phyloP scores from a whole-genome alignment of 1,284 basidiomycete species.

The Tilletia walkeri region DNA sequence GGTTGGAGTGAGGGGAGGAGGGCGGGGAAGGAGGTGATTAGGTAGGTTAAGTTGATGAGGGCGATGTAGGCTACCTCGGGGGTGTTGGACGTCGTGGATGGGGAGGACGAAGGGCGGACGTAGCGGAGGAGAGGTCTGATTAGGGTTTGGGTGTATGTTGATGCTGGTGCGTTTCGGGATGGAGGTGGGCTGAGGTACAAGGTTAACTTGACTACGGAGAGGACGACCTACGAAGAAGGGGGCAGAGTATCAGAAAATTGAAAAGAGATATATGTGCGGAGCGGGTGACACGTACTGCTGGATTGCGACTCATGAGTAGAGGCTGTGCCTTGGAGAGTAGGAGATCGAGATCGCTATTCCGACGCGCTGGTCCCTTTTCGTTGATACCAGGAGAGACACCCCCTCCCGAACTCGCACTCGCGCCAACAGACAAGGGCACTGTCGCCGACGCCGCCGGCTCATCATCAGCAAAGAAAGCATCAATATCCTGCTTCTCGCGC shows the following conservation, averaged over 20 bases:
- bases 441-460: neutral
- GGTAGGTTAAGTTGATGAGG: constrained; percentile 30
- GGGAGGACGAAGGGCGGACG: neutral
- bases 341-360: constrained; percentile 45
- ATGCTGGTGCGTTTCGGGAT: neutral
- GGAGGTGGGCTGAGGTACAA: constrained; percentile 3
- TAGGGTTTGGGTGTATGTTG: constrained; percentile 25
- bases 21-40: constrained; percentile 22
- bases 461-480: constrained; percentile 28
- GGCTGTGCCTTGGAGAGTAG: constrained; percentile 36
- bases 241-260: neutral
- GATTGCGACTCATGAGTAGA: constrained; percentile 39
- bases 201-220: neutral
- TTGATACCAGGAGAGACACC: neutral
- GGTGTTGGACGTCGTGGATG: constrained; percentile 3
- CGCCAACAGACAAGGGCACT: neutral
- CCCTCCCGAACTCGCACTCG: neutral
- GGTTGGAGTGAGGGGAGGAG: constrained; percentile 28
- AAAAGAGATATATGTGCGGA: neutral
- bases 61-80: constrained; percentile 38
- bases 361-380: constrained; percentile 16
- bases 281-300: constrained; percentile 24
- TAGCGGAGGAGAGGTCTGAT: constrained; percentile 31
- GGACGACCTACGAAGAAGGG: neutral
- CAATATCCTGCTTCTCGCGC: constrained; percentile 24